Evolutionary conservation across 2,329 filamentous ascomycete genomes (phyloP), one percentile per base, ranked within the genome.

Genomic region (Aspergillus alliaceus): DNA sequence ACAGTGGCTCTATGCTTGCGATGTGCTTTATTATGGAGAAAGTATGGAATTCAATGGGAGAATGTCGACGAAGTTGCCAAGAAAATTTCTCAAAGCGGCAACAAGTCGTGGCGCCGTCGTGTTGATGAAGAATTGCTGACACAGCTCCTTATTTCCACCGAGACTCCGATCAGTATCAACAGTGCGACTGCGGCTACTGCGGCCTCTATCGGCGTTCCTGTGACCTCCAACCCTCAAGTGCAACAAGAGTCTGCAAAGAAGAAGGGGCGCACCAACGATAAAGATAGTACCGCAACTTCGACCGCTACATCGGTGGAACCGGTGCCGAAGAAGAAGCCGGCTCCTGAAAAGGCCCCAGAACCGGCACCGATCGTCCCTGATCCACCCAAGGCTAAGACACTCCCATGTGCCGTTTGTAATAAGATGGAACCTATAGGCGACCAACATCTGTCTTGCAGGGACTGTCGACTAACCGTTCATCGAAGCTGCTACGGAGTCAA

Each of bases 31-130:
- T 80, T 99, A 8, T 99, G 95, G 95, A 88, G 95, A 50, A 90
- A 93, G 63, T 99, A 99, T 74, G 93, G 89, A 15, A 91, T 99
- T 60, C 91, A 96, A 64, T 99, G 91, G 87, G 95, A 98, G 74
- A 91, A 96, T 64, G 84, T 92, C 14, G 95, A 98, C 40, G 93
- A 98, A 67, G 85, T 96, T 35, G 86, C 88, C 37, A 96, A 93
- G 78, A 96, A 96, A 77, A 87, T 96, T 40, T 85, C 88, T 1
- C 86, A 89, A 62, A 86, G 87, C 46, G 90, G 91, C 42, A 90
- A 90, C 46, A 88, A 91, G 65, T 89, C 90, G 4, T 93, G 88
- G 86, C 96, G 95, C 77, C 86, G 90, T 57, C 90, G 90, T 70
- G 88, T 96, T 56, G 95, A 99, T 63, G 93, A 98, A 72, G 95